Base-by-base conservation (phyloP, 1,284 basidiomycete species). In the Sphaerobolus stellatus region DNA sequence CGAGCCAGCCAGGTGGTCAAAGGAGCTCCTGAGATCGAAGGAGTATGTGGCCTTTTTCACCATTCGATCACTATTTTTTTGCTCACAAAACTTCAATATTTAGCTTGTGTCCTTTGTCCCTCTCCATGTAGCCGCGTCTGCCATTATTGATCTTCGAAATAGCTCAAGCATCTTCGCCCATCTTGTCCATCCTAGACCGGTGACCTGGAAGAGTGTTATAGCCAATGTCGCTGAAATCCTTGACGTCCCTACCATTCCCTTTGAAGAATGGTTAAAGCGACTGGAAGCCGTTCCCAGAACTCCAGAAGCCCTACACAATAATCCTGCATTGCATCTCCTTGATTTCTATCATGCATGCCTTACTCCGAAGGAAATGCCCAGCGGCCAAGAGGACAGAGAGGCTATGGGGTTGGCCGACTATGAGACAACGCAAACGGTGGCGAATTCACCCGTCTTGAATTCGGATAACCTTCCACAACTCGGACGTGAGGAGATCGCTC, bases 171-270 rank as follows among this genome's bases (percentile, higher is more conserved):
- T 43, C 13, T 43, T 43, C 20, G 41, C 41, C 13, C 66, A 69
- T 46, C 43, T 67, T 31, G 63, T 61, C 4, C 66, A 70, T 43
- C 64, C 67, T 13, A 58, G 58, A 13, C 65, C 64, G 2, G 57
- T 64, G 7, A 27, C 61, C 6, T 68, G 64, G 61, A 50, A 31
- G 45, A 13, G 16, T 29, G 18, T 31, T 27, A 48, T 48, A 27
- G 45, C 18, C 20, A 13, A 48, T 20, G 18, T 48, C 20, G 18
- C 45, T 11, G 29, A 48, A 2, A 31, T 48, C 13, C 29, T 31
- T 18, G 18, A 27, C 4, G n/a, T 48, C 20, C 24, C 45, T 13
- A 28, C 45, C 22, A 48, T 48, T 20, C 4, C 45, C 9, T 31
- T 20, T 20, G 13, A 22, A 27, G 24, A 48, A 14, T 31, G 45